Conservation (phyloP, 768 basidiomycete genomes). For the Tulasnella sp. region DNA sequence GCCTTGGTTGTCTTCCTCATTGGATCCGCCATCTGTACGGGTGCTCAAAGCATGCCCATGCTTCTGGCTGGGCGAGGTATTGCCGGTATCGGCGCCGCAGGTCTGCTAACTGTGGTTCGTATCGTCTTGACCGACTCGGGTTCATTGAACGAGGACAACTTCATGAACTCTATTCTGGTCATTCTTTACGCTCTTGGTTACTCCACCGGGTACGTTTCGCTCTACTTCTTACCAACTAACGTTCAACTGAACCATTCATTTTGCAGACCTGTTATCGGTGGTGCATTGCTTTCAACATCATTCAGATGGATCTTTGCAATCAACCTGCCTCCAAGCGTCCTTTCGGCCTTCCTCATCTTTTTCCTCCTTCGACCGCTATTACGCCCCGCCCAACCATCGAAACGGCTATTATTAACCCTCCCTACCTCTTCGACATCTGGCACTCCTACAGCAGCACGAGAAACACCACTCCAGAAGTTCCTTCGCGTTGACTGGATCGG, state of each 20-base stretch:
- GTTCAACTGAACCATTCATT: not conserved
- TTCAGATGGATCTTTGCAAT: conserved; percentile 63
- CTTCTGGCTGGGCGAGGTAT: conserved; percentile 53
- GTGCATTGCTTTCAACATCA: conserved; percentile 47
- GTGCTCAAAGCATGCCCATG: conserved; percentile 52
- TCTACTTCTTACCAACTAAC: not conserved
- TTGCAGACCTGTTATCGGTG: conserved; percentile 52
- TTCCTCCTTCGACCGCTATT: conserved; percentile 47
- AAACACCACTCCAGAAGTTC: conserved; percentile 40
- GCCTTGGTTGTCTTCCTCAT: conserved; percentile 52
- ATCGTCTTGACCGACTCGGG: conserved; percentile 52
- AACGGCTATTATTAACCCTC: conserved; percentile 27
- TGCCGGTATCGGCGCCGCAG: conserved; percentile 39
- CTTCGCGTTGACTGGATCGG: conserved; percentile 55
- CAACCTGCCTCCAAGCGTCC: conserved; percentile 51
- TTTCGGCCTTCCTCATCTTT: conserved; percentile 49
- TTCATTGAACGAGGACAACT: conserved; percentile 51
- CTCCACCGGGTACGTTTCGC: conserved; percentile 26
- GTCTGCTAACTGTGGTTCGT: conserved; percentile 43
- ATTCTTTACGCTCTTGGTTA: conserved; percentile 52
- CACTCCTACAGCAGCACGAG: not conserved
- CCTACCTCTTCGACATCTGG: conserved; percentile 35
- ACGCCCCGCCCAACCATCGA: conserved; percentile 30
- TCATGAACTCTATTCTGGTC: conserved; percentile 51
- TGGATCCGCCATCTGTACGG: conserved; percentile 55